Evolutionary conservation across 2,329 filamentous ascomycete species (phyloP).

Genomic region (Pezicula carpinea): DNA sequence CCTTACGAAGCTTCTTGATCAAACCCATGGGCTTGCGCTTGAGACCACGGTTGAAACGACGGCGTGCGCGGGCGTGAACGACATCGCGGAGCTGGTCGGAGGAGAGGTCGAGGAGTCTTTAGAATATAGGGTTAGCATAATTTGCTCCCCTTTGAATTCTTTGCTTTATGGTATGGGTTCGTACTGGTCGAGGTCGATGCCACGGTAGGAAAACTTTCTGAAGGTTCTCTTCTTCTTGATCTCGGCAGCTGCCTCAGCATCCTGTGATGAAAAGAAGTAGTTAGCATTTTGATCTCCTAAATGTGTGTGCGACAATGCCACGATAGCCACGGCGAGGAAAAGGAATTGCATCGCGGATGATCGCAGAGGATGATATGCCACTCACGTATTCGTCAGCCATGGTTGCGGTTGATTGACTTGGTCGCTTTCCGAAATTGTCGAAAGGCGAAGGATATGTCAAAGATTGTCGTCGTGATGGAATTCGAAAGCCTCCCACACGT

Average conservation of each 20-base stretch:
- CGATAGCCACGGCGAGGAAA: not conserved
- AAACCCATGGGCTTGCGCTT: conserved; percentile 99
- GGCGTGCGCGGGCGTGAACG: conserved; percentile 96
- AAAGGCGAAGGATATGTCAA: conserved; percentile 20
- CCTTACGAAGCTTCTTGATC: conserved; percentile 99
- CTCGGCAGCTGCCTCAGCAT: conserved; percentile 97
- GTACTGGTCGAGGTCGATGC: conserved; percentile 99
- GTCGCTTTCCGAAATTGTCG: conserved; percentile 25
- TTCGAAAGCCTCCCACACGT: conserved; percentile 8
- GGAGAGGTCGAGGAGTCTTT: conserved; percentile 94
- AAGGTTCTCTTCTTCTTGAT: conserved; percentile 99
- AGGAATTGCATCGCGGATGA: not conserved
- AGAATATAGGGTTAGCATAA: conserved; percentile 29
- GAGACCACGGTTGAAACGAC: conserved; percentile 98
- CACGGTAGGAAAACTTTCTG: conserved; percentile 99
- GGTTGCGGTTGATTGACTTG: conserved; percentile 43
- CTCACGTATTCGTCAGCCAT: conserved; percentile 84
- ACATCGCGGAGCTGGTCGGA: conserved; percentile 99
- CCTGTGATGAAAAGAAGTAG: conserved; percentile 47
- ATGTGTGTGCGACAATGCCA: not conserved
- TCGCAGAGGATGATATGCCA: conserved; percentile 24
- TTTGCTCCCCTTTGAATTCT: conserved; percentile 30
- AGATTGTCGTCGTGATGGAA: conserved; percentile 4
- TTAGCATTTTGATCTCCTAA: conserved; percentile 27
- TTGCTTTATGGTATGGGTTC: conserved; percentile 34